Evolutionary conservation across 306 rosid species (phyloP).

Genomic region (Trichosanthes cucumerina): DNA sequence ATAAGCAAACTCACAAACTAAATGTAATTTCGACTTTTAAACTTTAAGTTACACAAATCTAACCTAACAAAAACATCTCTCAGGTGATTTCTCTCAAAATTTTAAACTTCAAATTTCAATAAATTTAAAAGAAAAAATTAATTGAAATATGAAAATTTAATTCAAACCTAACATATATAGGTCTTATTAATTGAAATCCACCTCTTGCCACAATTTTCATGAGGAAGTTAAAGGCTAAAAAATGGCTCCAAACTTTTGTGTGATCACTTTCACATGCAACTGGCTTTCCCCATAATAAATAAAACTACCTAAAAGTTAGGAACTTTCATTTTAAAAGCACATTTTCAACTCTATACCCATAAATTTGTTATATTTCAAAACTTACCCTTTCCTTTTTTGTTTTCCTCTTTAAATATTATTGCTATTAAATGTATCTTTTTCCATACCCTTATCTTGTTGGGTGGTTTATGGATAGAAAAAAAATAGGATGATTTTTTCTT

Average conservation of each 20-base stretch:
- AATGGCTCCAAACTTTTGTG: background rate
- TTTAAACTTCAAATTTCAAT: background rate
- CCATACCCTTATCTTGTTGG: background rate
- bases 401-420: background rate
- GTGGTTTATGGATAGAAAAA: background rate
- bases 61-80: background rate
- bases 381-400: background rate
- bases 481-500: no score
- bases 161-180: background rate
- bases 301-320: background rate
- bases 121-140: background rate
- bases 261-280: constrained; percentile 3
- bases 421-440: background rate
- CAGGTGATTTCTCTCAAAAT: background rate
- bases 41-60: no score
- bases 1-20: no score
- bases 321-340: background rate
- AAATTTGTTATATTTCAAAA: background rate
- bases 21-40: no score
- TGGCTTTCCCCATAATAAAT: background rate
- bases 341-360: background rate
- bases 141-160: background rate
- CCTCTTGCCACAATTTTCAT: background rate
- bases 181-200: background rate
- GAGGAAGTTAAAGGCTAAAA: background rate